phyloP scores from a whole-genome alignment of 805 yeast species.

The Teunomyces cretensis region DNA sequence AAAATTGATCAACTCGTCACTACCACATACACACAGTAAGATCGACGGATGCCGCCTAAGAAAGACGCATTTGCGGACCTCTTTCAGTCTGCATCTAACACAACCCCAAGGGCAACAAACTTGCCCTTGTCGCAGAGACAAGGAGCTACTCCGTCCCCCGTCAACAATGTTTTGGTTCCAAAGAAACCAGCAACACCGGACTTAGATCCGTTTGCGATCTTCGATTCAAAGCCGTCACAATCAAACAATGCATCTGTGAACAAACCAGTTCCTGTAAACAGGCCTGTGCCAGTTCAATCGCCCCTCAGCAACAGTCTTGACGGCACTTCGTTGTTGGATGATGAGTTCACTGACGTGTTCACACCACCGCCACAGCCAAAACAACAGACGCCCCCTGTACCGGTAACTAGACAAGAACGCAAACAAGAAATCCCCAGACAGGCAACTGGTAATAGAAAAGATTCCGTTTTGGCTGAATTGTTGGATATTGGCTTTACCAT shows the following conservation, averaged over 20 bases:
- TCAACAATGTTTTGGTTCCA: constrained; percentile 3
- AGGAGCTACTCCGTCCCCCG: not conserved
- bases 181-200: not conserved
- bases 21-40: not conserved
- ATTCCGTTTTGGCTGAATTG: constrained; percentile 61
- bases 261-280: not conserved
- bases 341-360: constrained; percentile 44
- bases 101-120: constrained; percentile 4
- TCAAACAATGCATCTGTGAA: not conserved
- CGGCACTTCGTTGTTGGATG: constrained; percentile 32
- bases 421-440: not conserved
- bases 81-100: constrained; percentile 24
- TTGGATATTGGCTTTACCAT: constrained; percentile 78
- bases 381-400: not conserved
- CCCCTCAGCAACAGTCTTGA: not conserved
- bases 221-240: constrained; percentile 8
- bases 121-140: not conserved
- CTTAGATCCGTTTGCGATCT: constrained; percentile 28
- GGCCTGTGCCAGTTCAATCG: not conserved
- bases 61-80: constrained; percentile 47
- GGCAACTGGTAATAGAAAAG: constrained; percentile 18
- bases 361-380: constrained; percentile 1
- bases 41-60: constrained; percentile 24
- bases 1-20: not conserved
- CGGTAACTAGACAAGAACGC: not conserved